These are phyloP conservation scores for Pestalotiopsis sp. DNA, from an alignment of 2,329 filamentous ascomycete genomes.

Conservation along the genomic window DNA sequence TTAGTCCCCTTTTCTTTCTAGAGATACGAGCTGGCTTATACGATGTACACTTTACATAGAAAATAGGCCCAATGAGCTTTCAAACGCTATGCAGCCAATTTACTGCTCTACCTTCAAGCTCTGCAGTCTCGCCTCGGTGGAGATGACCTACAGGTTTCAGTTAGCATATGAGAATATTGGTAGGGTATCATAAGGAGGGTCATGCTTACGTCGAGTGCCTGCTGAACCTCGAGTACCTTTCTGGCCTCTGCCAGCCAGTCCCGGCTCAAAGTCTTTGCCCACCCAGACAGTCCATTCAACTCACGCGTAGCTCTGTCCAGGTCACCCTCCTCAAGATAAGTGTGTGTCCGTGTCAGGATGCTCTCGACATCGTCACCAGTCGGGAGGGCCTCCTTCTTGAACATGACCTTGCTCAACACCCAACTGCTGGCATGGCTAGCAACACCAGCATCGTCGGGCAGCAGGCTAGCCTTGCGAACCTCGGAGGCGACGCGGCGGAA, in stretches of 20 bases:
- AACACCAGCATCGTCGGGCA: conserved; percentile 92
- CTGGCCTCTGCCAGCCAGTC: conserved; percentile 94
- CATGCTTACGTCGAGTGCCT: conserved; percentile 84
- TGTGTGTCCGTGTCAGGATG: conserved; percentile 86
- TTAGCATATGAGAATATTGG: conserved; percentile 20
- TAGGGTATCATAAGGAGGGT: background rate
- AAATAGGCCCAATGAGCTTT: background rate
- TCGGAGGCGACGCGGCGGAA: conserved; percentile 92
- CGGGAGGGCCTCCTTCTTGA: conserved; percentile 88
- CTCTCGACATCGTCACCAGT: conserved; percentile 91
- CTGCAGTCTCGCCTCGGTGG: conserved; percentile 86
- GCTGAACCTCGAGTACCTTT: conserved; percentile 90
- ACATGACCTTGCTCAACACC: conserved; percentile 89
- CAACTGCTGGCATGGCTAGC: conserved; percentile 91
- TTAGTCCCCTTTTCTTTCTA: conserved; percentile 9
- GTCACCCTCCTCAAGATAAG: conserved; percentile 88
- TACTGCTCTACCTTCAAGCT: conserved; percentile 79
- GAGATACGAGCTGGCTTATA: conserved; percentile 6
- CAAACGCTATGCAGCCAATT: background rate
- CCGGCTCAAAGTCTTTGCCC: conserved; percentile 92
- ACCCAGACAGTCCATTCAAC: conserved; percentile 90
- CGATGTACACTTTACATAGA: conserved; percentile 14
- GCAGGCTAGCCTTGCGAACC: conserved; percentile 89
- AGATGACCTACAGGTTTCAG: conserved; percentile 68
- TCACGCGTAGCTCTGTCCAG: conserved; percentile 89